Evolutionary conservation across 257 asterid species (phyloP), one percentile per base, ranked within the genome.

Genomic region (Petunia secreta): DNA sequence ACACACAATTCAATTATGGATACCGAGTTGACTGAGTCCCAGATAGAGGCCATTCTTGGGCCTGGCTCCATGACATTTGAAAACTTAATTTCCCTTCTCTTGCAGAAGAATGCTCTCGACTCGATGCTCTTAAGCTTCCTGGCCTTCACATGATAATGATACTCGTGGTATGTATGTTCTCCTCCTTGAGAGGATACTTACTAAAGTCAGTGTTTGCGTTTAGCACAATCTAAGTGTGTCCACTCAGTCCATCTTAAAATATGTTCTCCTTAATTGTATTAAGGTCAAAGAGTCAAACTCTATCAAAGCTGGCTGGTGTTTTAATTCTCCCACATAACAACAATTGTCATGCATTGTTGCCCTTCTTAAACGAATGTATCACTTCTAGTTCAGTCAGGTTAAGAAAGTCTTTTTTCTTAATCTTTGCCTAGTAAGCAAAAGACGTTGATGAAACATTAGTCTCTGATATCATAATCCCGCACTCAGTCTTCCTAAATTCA

Each of bases 361-460:
- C 98, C 1, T 94, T 93, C 59, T 93, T 94, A 97, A 93, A 93
- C 75, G 95, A 91, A 65, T 93, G 98, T 65, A 98, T 94, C 1
- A 92, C 96, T 34, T 89, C 97, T 1, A 89, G 82, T 66, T 86
- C 91, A 5, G 79, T 84, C 1, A 91, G 91, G 81, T 73, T 91
- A 63, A 97, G 90, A 89, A 97, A 91, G 68, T 93, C 98, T 3
- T 92, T 95, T 5, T 93, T 91, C 69, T 73, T 93, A 68, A 93
- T 93, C 5, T 91, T 94, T 76, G 90, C 98, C 0, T 98, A 94
- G 50, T 78, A 93, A 84, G 97, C 98, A 0, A 94, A 90, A 78
- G 88, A 83, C 80, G 88, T 93, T 1, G 98, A 97, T 4, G 98
- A 93, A 15, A 90, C 88, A 1, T 82, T 93, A 83, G 63, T 83